Evolutionary conservation across 2,329 filamentous ascomycete genomes (phyloP).

Genomic region (Elsinoe australis): DNA sequence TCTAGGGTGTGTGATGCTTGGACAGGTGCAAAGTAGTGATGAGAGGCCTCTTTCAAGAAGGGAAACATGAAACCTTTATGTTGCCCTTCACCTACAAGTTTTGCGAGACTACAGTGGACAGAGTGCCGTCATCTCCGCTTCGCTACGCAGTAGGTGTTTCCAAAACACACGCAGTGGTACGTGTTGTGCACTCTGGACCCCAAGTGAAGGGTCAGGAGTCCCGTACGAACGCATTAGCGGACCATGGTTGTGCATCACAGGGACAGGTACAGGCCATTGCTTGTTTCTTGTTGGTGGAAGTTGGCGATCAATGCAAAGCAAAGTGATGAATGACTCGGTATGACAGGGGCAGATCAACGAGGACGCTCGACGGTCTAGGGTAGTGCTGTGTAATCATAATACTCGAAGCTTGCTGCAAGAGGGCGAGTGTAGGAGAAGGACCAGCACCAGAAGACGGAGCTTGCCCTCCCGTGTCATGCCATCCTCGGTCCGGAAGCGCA

Average conservation of each 20-base stretch:
- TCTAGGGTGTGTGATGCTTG: no score
- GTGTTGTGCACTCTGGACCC: no score
- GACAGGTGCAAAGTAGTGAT: no score
- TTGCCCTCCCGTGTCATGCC: conserved; percentile 4
- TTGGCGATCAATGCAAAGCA: not conserved
- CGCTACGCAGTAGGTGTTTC: not conserved
- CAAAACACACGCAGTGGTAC: no score
- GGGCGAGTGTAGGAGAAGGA: not conserved
- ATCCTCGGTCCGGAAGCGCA: not conserved
- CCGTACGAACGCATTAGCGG: conserved; percentile 4
- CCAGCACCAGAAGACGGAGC: not conserved
- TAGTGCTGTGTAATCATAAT: not conserved
- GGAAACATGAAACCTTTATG: no score
- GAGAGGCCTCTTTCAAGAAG: no score
- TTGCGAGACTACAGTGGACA: no score
- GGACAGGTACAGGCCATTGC: not conserved
- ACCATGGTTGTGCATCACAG: not conserved
- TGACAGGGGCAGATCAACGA: not conserved
- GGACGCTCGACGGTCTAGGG: not conserved
- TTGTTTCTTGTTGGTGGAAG: conserved; percentile 5
- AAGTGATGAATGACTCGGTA: conserved; percentile 6
- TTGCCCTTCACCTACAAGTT: no score
- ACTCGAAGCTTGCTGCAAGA: not conserved
- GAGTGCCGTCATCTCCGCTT: conserved; percentile 7
- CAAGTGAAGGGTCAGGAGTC: not conserved